Base-by-base conservation (phyloP, 1,284 basidiomycete species). In the Coniophora puteana region DNA sequence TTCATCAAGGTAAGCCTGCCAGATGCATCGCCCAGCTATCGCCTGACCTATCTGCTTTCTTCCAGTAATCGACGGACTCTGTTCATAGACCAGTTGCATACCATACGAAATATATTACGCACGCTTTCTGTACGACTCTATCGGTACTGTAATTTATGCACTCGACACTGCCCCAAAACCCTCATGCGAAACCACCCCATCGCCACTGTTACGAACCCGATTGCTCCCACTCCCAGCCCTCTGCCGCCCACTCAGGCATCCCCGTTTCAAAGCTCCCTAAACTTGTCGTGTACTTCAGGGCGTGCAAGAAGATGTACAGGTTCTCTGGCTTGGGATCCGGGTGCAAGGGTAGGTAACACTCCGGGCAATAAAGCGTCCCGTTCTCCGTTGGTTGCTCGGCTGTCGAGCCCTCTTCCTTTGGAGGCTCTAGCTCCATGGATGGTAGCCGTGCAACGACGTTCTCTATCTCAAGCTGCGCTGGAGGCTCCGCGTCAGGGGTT, bases 241-340 rank as follows among this genome's bases (percentile, higher is more conserved):
- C 70, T 29, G 61, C 65, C 18, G 84, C 77, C 85, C 85, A 89
- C 49, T 75, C 76, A 0, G 85, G 85, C 76, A 85, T 79, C 48
- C 74, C 78, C 22, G 85, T 86, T 63, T 84, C 76, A 48, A 84
- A 89, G n/a, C 65, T 59, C 0, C 87, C 88, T 37, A 89, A 60
- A 47, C 80, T 83, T 5, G 82, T 81, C 40, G 83, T 87, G 63
- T 93, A 96, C 52, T 79, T 73, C 53, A 89, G 65, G 10, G 93
- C 93, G 58, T 97, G 93, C 52, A 97, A 67, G 67, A 93, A 97
- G 50, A 97, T 97, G 63, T 92, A 96, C 44, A 96, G 67, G 45
- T 80, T 82, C 60, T 93, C 89, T 2, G 92, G 91, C 55, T 80
- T 81, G 1, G 93, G 93, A 63, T 97, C 93, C 7, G 91, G 89